A percentile compares a stretch with the other conserved stretches of the same genome.
These are phyloP conservation scores for Collybiopsis luxurians DNA, from an alignment of 768 basidiomycete genomes.

Conservation along the genomic window DNA sequence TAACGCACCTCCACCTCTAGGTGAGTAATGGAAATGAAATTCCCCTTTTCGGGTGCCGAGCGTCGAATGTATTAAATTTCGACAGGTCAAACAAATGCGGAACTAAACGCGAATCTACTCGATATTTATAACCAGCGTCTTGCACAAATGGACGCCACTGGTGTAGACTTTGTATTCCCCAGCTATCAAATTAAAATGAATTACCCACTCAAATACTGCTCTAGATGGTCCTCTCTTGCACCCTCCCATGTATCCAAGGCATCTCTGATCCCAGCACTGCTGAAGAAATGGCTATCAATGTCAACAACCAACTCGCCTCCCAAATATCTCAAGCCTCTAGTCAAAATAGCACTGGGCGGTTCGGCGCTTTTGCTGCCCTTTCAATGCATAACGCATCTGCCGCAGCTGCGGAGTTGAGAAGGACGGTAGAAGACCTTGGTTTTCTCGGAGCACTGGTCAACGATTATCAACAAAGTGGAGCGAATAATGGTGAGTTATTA, in stretches of 20 bases:
- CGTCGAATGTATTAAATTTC: no score
- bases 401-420: constrained; percentile 36
- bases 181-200: not conserved
- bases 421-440: constrained; percentile 37
- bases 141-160: constrained; percentile 3
- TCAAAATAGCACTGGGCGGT: constrained; percentile 11
- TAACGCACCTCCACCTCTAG: not conserved
- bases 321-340: not conserved
- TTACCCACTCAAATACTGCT: no score
- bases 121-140: constrained; percentile 6
- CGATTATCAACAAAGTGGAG: constrained; percentile 42
- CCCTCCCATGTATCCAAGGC: constrained; percentile 19
- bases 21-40: no score
- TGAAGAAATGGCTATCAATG: constrained; percentile 26
- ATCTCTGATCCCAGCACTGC: constrained; percentile 6
- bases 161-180: not conserved
- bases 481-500: not conserved
- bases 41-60: no score
- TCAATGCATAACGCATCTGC: constrained; percentile 43
- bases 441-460: constrained; percentile 42
- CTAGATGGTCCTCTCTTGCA: constrained; percentile 10
- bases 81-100: not conserved
- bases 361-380: constrained; percentile 40
- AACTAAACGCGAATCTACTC: constrained; percentile 3
- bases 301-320: constrained; percentile 28